These are phyloP conservation scores for Neodidymelliopsis sp. DNA, from an alignment of 2,329 filamentous ascomycete species.

Conservation along the genomic window DNA sequence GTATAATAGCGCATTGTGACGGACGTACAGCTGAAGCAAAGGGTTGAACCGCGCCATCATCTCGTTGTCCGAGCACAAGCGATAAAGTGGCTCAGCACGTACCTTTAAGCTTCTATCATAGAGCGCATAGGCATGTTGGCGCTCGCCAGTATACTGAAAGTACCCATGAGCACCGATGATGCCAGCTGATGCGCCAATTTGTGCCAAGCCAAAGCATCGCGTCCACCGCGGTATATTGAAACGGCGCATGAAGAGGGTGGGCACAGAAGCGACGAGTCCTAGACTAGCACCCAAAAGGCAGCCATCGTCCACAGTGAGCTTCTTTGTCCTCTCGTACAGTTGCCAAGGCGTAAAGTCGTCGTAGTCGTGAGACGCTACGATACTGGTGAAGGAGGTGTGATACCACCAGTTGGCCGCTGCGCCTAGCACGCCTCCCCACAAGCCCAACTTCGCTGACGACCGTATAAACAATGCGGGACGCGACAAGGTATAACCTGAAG, in stretches of 20 bases:
- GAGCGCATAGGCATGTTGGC: conserved; percentile 30
- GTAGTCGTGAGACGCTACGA: conserved; percentile 20
- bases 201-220: conserved; percentile 32
- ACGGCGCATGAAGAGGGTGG: conserved; percentile 31
- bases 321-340: conserved; percentile 34
- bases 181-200: conserved; percentile 35
- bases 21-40: conserved; percentile 36
- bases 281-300: conserved; percentile 32
- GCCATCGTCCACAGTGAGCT: conserved; percentile 38
- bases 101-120: conserved; percentile 25
- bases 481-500: conserved; percentile 17
- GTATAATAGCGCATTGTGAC: conserved; percentile 36
- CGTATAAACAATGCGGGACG: conserved; percentile 31
- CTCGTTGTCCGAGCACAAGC: conserved; percentile 37
- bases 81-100: too few species aligned
- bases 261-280: conserved; percentile 32
- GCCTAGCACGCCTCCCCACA: conserved; percentile 30
- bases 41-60: conserved; percentile 35
- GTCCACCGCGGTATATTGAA: conserved; percentile 32
- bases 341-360: conserved; percentile 26
- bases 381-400: conserved; percentile 26
- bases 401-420: conserved; percentile 38
- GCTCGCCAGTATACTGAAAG: conserved; percentile 38
- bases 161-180: conserved; percentile 33
- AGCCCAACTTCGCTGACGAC: conserved; percentile 31